A percentile compares a stretch with the other conserved stretches of the same genome.
Evolutionary conservation across 148 eudicot genomes (phyloP).

Genomic region (Vaccinium corymbosum): DNA sequence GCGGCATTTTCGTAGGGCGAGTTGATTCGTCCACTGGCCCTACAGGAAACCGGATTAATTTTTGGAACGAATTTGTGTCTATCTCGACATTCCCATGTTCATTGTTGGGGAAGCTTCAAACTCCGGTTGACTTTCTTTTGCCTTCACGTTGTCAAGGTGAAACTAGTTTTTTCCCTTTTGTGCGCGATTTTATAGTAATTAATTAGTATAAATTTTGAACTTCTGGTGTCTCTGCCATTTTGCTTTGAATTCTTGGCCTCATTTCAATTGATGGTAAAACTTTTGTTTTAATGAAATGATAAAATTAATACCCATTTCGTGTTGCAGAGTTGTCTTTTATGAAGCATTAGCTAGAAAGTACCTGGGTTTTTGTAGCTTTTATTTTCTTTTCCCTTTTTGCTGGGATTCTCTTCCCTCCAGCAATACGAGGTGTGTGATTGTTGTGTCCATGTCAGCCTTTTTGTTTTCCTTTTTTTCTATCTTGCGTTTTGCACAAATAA

Average conservation of each 20-base stretch:
- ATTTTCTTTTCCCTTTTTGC: background rate
- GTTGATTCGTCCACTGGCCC: background rate
- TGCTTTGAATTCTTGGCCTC: background rate
- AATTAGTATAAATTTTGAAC: background rate
- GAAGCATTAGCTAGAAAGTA: background rate
- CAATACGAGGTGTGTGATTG: background rate
- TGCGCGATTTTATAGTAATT: background rate
- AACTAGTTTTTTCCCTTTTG: background rate
- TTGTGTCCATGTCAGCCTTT: background rate
- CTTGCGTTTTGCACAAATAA: background rate
- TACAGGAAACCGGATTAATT: background rate
- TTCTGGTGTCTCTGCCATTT: background rate
- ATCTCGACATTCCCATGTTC: background rate
- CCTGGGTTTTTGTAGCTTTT: background rate
- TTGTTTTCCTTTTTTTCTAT: background rate
- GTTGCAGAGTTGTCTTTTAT: background rate
- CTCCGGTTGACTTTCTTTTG: background rate
- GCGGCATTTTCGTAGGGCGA: background rate
- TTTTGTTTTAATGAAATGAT: background rate
- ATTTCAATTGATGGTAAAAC: background rate
- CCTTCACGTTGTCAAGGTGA: background rate
- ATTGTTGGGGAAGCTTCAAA: background rate
- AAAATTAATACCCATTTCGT: background rate
- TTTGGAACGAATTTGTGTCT: background rate
- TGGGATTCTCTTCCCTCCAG: background rate